phyloP scores from a whole-genome alignment of 2,329 filamentous ascomycete genomes.

The Cadophora luteo-olivacea region DNA sequence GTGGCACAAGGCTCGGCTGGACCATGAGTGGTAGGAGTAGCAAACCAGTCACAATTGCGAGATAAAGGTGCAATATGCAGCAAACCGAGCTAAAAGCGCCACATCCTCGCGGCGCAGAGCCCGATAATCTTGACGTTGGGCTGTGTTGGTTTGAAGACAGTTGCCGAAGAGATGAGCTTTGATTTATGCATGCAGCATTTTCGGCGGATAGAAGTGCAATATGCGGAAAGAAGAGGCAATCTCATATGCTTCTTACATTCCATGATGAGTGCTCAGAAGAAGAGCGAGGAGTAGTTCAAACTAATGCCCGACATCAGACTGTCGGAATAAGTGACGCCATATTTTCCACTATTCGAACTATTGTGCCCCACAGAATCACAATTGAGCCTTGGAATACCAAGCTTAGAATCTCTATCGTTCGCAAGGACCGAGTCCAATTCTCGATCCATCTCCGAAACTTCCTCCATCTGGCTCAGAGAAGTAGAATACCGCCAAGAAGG shows the following conservation, averaged over 20 bases:
- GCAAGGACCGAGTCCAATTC: background rate
- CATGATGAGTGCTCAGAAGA: background rate
- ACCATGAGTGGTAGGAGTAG: background rate
- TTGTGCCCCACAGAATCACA: background rate
- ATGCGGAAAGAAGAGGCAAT: too few relatives aligned
- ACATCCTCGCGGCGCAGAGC: background rate
- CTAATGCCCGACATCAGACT: constrained; percentile 2
- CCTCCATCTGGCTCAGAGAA: background rate
- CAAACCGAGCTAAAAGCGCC: background rate
- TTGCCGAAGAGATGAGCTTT: too few relatives aligned
- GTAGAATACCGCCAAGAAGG: background rate
- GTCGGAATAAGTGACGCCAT: background rate
- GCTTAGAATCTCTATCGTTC: background rate
- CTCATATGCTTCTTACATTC: too few relatives aligned
- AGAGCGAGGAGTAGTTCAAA: constrained; percentile 2
- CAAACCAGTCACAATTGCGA: background rate
- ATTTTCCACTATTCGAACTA: background rate
- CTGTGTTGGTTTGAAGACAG: too few relatives aligned
- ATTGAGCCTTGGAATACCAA: background rate
- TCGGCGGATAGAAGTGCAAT: background rate
- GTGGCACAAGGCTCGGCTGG: background rate
- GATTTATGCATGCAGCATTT: too few relatives aligned
- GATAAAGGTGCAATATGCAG: constrained; percentile 6
- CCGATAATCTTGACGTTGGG: background rate
- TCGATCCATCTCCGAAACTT: background rate